Base-by-base conservation (phyloP, 768 basidiomycete species). In the Solioccasus polychromus region DNA sequence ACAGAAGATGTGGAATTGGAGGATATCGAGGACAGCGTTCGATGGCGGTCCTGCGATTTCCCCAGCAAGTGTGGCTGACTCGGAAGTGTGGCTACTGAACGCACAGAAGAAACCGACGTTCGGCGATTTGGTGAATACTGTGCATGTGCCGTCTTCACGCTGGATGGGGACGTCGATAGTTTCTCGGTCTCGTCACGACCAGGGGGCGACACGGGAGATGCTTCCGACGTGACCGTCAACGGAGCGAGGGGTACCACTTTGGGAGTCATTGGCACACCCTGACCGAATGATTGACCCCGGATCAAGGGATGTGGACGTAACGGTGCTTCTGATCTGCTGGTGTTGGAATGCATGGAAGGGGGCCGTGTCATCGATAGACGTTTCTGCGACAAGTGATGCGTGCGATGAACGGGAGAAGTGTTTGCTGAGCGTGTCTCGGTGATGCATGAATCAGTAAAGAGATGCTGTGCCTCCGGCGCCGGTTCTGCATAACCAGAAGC, bases 291-390 rank as follows among this genome's bases (percentile, higher is more conserved):
- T 51, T 82, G 75, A 8, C 85, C 85, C 44, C 87, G 82, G 52
- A 89, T 88, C 41, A 89, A 73, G 7, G 86, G 88, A 58, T 89
- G 88, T 1, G 85, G 85, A 14, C 83, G 82, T 39, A 85, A 51
- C 6, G 57, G 68, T 1, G 47, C 51, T 20, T 75, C 69, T 3
- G 67, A 60, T 47, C 55, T 57, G 36, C 67, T 68, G 30, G 67
- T 60, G n/a, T 75, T 61, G 14, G 85, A 85, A 56, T 84, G 78
- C 25, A 66, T 77, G 5, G 85, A 87, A 9, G 82, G 73, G 8
- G 85, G 82, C 15, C 85, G 78, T 6, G 80, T 76, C 49, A 66
- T 55, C 19, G 71, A 66, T 29, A 69, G 61, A 31, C 71, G 78
- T 47, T 71, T 77, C 46, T 62, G 45, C 17, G 63, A 50, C 19